phyloP scores from a whole-genome alignment of 169 alveolate genomes.

The Plasmodium relictum region DNA sequence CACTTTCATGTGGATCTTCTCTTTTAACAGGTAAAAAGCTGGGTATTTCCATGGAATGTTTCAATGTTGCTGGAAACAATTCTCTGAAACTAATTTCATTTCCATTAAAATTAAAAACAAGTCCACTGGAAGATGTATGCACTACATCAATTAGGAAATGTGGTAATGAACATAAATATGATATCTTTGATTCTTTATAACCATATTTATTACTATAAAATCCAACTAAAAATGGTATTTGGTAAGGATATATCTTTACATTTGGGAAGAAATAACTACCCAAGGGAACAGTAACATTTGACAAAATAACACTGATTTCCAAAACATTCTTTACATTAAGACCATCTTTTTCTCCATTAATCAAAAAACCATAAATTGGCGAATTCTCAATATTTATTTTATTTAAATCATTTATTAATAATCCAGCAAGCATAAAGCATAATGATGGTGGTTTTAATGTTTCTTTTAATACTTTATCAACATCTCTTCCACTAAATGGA shows the following conservation, averaged over 20 bases:
- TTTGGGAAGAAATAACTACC: conserved; percentile 49
- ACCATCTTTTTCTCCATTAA: conserved; percentile 35
- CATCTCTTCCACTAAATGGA: conserved; percentile 28
- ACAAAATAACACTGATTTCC: conserved; percentile 36
- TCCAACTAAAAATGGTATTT: conserved; percentile 65
- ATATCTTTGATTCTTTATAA: conserved; percentile 9
- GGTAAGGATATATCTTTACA: conserved; percentile 38
- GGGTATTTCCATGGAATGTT: conserved; percentile 8
- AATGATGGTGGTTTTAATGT: conserved; percentile 58
- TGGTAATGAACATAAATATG: conserved; percentile 55
- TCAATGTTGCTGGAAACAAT: conserved; percentile 36
- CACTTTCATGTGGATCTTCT: conserved; percentile 11
- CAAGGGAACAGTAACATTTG: conserved; percentile 28
- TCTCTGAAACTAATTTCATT: conserved; percentile 20
- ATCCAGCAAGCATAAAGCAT: conserved; percentile 54
- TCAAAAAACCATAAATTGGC: conserved; percentile 54
- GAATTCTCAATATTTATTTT: conserved; percentile 26
- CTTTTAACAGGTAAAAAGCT: conserved; percentile 32
- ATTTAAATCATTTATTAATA: conserved; percentile 18
- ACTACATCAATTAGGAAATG: conserved; percentile 54
- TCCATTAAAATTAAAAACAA: conserved; percentile 42
- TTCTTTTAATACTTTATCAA: conserved; percentile 66
- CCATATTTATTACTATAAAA: conserved; percentile 45
- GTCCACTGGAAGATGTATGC: conserved; percentile 27
- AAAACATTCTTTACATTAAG: conserved; percentile 15